Base-by-base conservation (phyloP, 345 rosid genomes). In the Rhizophora mangle region DNA sequence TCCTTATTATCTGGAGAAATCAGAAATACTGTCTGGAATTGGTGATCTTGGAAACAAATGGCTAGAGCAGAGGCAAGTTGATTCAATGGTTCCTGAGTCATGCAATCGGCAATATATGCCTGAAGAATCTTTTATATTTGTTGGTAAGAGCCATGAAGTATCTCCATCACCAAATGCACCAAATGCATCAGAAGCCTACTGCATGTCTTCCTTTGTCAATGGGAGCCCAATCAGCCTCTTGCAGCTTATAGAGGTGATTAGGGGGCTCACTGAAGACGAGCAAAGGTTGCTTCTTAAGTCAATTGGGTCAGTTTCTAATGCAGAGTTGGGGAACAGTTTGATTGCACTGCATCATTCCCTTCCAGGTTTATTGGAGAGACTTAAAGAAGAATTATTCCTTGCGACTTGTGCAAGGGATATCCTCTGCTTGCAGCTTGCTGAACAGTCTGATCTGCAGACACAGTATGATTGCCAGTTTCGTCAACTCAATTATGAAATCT, bases 341-440 rank as follows among this genome's bases (percentile, higher is more conserved):
- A 20, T 63, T 18, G 49, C 72, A 54, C 62, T 19, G n/a, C 79
- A 62, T 22, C 29, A 62, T 74, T 58, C 26, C 68, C 0, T 21
- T 73, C 53, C 24, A 18, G 75, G 52, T 69, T 52, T 83, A 64
- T 34, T 34, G 10, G 92, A 82, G 76, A 82, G 79, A 82, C 76
- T 92, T 43, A 83, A 78, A 46, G 93, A 89, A 71, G 88, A 89
- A 64, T 69, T 92, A 52, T 85, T 82, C 69, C 71, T 87, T 49
- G 53, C 87, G 32, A 82, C 73, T 47, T 79, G 84, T 70, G 65
- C 67, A 36, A 90, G 85, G 74, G 86, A 88, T 80, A 74, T 89
- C 69, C 75, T 80, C 62, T 76, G 77, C 56, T 63, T 84, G 79
- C 95, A 91, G 74, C 80, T 94, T 30, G 65, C 74, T 64, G 97